Conservation (phyloP, 805 yeast species). For the Metahyphopichia silvanorum region DNA sequence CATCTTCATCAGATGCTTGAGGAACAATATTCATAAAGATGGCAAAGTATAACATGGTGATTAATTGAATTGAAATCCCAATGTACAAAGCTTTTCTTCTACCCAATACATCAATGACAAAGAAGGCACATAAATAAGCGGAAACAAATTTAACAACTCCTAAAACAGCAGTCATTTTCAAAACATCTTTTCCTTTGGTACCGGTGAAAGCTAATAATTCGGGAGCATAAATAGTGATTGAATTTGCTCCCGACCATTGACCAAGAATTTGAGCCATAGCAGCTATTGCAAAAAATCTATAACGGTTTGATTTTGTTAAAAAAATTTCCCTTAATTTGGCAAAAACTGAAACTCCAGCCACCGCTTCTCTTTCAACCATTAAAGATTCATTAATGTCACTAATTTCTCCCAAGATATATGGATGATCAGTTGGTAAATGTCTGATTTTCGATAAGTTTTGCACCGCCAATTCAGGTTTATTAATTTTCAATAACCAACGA, state of each 20-base stretch:
- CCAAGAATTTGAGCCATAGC: constrained; percentile 42
- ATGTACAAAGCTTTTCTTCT: constrained; percentile 44
- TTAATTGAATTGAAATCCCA: constrained; percentile 43
- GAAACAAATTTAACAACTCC: constrained; percentile 49
- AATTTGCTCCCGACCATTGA: constrained; percentile 56
- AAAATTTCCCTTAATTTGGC: constrained; percentile 25
- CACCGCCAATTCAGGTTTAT: constrained; percentile 34
- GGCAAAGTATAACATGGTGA: constrained; percentile 44
- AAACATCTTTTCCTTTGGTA: constrained; percentile 31
- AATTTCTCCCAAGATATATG: constrained; percentile 46
- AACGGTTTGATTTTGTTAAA: constrained; percentile 33
- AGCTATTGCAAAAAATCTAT: constrained; percentile 41
- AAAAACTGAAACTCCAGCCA: constrained; percentile 13
- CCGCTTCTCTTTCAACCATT: constrained; percentile 19
- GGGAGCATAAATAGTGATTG: constrained; percentile 53
- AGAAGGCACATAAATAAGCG: constrained; percentile 48
- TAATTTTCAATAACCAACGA: constrained; percentile 46
- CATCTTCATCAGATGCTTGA: constrained; percentile 28
- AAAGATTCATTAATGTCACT: constrained; percentile 47
- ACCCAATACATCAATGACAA: constrained; percentile 50
- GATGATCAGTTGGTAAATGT: constrained; percentile 41
- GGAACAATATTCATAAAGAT: constrained; percentile 45
- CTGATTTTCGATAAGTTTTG: constrained; percentile 38
- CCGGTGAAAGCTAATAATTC: constrained; percentile 47
- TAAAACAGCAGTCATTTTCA: constrained; percentile 47